phyloP scores from a whole-genome alignment of 371 early-diverging fungal genomes.

The Sporodiniella umbellata region DNA sequence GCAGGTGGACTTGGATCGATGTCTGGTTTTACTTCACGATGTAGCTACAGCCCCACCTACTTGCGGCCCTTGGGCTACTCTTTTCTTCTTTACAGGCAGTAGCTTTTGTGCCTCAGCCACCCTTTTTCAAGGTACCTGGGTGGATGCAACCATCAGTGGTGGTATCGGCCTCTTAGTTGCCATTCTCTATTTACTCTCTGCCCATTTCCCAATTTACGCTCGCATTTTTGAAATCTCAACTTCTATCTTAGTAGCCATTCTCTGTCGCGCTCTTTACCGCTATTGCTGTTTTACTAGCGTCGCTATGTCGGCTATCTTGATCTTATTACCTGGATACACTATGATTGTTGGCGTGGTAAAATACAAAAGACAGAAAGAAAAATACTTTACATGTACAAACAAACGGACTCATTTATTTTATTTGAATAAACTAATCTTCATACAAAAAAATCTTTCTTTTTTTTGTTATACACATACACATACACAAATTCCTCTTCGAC shows the following conservation, averaged over 20 bases:
- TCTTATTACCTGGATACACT: constrained; percentile 64
- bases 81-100: constrained; percentile 20
- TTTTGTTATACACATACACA: too few species aligned
- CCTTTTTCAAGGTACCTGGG: constrained; percentile 42
- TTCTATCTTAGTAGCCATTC: constrained; percentile 29
- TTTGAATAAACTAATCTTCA: too few species aligned
- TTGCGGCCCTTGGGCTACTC: constrained; percentile 22
- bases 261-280: constrained; percentile 28
- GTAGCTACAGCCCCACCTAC: constrained; percentile 32
- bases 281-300: constrained; percentile 41
- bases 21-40: constrained; percentile 24
- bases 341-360: constrained; percentile 65
- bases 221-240: constrained; percentile 44
- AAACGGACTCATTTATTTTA: background rate
- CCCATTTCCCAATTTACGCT: constrained; percentile 34
- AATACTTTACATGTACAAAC: background rate
- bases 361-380: background rate
- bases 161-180: constrained; percentile 29
- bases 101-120: constrained; percentile 31
- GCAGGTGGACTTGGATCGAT: constrained; percentile 21
- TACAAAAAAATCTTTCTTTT: too few species aligned
- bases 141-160: constrained; percentile 29
- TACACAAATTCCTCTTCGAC: too few species aligned
- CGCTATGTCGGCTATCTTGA: constrained; percentile 45
- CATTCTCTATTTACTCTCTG: constrained; percentile 25